Evolutionary conservation across 1,139 yeast genomes (phyloP), one percentile per base, ranked within the genome.

Genomic region (Lodderomyces parapsilosis): DNA sequence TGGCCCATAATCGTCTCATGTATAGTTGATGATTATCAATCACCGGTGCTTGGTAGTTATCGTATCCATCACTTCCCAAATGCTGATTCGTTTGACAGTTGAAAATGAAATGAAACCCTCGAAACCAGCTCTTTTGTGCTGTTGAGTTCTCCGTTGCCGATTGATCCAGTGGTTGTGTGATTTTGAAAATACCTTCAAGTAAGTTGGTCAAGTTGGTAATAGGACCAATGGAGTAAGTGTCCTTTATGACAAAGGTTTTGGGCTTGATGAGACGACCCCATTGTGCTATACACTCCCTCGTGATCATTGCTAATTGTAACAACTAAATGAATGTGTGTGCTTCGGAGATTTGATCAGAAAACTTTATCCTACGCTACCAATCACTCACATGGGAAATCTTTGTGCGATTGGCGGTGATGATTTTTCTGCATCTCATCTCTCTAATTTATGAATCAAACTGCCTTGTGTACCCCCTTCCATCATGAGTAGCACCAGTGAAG

Each of bases 31-130:
- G 43, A 15, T 45, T 48, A 5, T 47, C 46, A 11, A 19, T 11
- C 1, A 46, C 36, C 0, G 96, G 96, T 1, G 93, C 82, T 59
- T 87, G 96, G 53, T 83, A 80, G 44, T 82, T 73, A 52, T 87
- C 96, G 61, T 88, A 91, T 0, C 97, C 97, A 60, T 91, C 98
- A 2, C 56, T 39, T 0, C 86, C 83, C 20, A 88, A 57, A 2
- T 60, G 60, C 0, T 50, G 42, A 50, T 81, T 89, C 20, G 64
- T 58, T 35, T 76, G 80, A 30, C 72, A 64, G 60, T 81, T 81
- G 59, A 75, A 88, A 2, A 85, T 61, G 45, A 89, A 72, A 50
- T 86, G 90, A 49, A 78, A 81, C 0, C 95, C 95, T 10, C 36
- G 39, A 30, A 32, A 39, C 49, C 49, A 42, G 17, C 11, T 19